phyloP scores from a whole-genome alignment of 1,284 basidiomycete genomes.

The Ceratobasidium sp. region DNA sequence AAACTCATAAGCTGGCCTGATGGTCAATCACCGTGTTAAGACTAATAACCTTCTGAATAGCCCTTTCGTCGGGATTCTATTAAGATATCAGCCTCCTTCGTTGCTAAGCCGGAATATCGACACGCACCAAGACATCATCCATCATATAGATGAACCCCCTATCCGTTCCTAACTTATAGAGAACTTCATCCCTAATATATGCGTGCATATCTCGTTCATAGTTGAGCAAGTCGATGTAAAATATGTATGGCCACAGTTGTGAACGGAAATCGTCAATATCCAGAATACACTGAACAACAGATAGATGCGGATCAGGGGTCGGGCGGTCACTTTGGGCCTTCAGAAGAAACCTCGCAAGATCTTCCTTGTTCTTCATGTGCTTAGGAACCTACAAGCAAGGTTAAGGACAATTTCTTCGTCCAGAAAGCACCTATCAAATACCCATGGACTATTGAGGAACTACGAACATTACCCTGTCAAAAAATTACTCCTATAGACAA shows the following conservation, averaged over 20 bases:
- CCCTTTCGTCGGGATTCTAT: not conserved
- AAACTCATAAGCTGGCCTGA: no score
- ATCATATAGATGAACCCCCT: constrained; percentile 1
- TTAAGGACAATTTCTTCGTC: not conserved
- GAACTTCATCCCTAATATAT: not conserved
- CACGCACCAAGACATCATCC: not conserved
- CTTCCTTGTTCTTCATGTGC: not conserved
- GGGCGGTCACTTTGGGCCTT: not conserved
- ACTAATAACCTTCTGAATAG: not conserved
- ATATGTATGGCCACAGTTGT: not conserved
- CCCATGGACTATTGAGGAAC: not conserved
- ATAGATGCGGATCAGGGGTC: not conserved
- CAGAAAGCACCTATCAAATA: not conserved
- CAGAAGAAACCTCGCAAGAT: not conserved
- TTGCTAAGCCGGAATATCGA: not conserved
- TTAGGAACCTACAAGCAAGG: not conserved
- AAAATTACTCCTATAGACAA: not conserved
- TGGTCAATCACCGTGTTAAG: no score
- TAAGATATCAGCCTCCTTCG: not conserved
- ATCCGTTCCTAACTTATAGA: not conserved
- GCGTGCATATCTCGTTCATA: not conserved
- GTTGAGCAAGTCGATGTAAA: not conserved
- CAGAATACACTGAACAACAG: not conserved
- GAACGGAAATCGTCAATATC: not conserved
- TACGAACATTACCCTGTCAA: not conserved